phyloP scores from a whole-genome alignment of 371 early-diverging fungal species.

The Actinomortierella wolfii region DNA sequence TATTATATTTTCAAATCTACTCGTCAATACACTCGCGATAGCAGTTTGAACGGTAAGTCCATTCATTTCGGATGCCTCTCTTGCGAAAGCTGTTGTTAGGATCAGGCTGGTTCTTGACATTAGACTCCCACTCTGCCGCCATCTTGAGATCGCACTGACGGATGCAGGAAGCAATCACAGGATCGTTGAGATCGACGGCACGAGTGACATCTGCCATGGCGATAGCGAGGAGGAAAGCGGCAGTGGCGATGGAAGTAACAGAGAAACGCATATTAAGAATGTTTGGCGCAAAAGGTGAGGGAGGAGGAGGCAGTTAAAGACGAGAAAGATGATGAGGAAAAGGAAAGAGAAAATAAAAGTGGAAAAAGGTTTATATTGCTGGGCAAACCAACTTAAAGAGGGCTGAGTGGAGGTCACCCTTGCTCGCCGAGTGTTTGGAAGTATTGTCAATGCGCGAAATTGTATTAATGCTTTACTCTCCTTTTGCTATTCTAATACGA shows the following conservation, averaged over 20 bases:
- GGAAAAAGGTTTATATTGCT: too few species aligned
- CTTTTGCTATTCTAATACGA: too few species aligned
- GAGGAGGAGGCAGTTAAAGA: too few species aligned
- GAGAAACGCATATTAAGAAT: slow-evolving; percentile 4
- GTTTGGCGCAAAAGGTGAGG: too few species aligned
- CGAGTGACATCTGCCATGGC: slow-evolving; percentile 4
- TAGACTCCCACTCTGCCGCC: background rate
- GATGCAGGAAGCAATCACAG: background rate
- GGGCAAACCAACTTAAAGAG: too few species aligned
- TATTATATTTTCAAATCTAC: too few species aligned
- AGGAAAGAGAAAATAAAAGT: too few species aligned
- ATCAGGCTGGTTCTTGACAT: slow-evolving; percentile 1
- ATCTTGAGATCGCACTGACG: slow-evolving; percentile 4
- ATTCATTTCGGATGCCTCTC: slow-evolving; percentile 12
- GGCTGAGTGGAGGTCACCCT: too few species aligned
- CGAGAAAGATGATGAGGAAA: too few species aligned
- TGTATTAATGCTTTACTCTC: too few species aligned
- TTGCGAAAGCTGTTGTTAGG: background rate
- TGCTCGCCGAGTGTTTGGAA: too few species aligned
- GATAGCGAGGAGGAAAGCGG: slow-evolving; percentile 2
- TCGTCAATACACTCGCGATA: slow-evolving; percentile 4
- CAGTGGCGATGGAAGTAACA: background rate
- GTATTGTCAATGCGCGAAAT: too few species aligned
- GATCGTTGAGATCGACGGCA: background rate
- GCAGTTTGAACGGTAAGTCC: slow-evolving; percentile 13